Percentiles rank a stretch among this genome's conserved stretches.
Evolutionary conservation across 179 eudicot species (phyloP).

Genomic region (Beta macrorhiza): DNA sequence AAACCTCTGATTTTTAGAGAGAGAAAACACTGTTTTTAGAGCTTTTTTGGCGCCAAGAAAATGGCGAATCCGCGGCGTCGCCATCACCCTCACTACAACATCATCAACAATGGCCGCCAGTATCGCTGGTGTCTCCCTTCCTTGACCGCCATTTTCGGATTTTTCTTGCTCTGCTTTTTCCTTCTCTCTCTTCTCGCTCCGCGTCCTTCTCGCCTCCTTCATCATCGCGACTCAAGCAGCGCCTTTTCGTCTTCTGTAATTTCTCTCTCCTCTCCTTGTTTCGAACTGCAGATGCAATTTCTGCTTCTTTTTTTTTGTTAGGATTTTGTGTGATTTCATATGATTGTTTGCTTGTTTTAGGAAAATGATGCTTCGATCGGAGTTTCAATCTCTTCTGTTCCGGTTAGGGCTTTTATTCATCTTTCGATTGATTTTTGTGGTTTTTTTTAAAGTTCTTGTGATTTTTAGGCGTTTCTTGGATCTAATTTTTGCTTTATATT

Average conservation of each 20-base stretch:
- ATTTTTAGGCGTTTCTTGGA: constrained; percentile 22
- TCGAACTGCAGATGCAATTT: background rate
- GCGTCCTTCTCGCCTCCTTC: constrained; percentile 41
- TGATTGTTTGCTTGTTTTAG: constrained; percentile 24
- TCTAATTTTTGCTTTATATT: constrained; percentile 25
- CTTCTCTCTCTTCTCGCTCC: constrained; percentile 54
- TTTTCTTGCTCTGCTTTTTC: constrained; percentile 54
- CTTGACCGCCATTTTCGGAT: constrained; percentile 47
- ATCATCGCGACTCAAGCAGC: constrained; percentile 26
- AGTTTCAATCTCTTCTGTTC: constrained; percentile 45
- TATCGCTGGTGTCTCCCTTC: constrained; percentile 40
- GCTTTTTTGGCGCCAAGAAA: constrained; percentile 24
- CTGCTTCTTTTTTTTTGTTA: background rate
- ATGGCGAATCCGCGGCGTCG: constrained; percentile 79
- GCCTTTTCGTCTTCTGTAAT: constrained; percentile 16
- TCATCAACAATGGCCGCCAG: constrained; percentile 21
- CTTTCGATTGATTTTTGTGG: background rate
- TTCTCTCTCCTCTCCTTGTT: background rate
- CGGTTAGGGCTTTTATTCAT: constrained; percentile 50
- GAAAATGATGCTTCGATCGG: constrained; percentile 24
- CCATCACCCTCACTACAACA: constrained; percentile 48
- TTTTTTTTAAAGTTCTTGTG: background rate
- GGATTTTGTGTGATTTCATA: background rate
- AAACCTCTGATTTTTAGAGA: constrained; percentile 1
- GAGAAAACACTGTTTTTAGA: background rate